Conservation (phyloP, 2,329 filamentous ascomycete species). For the Pseudogymnoascus sp. region DNA sequence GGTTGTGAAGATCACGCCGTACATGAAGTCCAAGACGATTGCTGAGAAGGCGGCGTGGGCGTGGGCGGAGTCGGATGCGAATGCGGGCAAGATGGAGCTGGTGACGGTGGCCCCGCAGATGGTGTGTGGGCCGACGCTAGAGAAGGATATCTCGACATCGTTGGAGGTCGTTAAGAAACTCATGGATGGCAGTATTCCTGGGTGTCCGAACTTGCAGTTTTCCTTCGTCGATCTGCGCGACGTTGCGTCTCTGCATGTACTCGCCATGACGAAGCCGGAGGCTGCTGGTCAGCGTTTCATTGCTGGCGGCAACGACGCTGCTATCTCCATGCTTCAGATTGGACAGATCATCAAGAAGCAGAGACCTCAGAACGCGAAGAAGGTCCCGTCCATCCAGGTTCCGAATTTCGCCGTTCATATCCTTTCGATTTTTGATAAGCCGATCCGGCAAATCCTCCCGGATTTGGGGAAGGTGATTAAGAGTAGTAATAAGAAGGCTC, state of each 20-base stretch:
- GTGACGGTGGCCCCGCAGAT: conserved; percentile 25
- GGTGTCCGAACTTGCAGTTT: conserved; percentile 22
- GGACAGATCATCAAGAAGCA: conserved; percentile 20
- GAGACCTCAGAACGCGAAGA: conserved; percentile 6
- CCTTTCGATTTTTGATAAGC: neutral
- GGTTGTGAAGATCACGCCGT: conserved; percentile 17
- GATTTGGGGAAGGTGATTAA: neutral
- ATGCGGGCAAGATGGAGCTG: conserved; percentile 22
- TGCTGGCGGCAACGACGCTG: conserved; percentile 3
- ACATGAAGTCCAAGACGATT: conserved; percentile 29
- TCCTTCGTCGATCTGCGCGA: conserved; percentile 28
- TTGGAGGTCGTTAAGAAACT: conserved; percentile 22
- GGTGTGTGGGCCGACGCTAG: conserved; percentile 28
- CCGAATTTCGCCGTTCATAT: conserved; percentile 9
- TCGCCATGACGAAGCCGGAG: conserved; percentile 23
- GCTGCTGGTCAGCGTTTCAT: conserved; percentile 25
- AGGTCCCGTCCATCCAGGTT: conserved; percentile 2
- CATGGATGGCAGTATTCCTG: conserved; percentile 27
- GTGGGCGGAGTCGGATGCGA: conserved; percentile 25
- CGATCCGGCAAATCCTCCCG: neutral
- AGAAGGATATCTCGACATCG: conserved; percentile 20
- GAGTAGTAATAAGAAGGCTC: conserved; percentile 4
- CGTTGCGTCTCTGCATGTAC: conserved; percentile 27
- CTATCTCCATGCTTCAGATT: conserved; percentile 20
- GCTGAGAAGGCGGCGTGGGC: conserved; percentile 31